Evolutionary conservation across 2,329 filamentous ascomycete species (phyloP).

Genomic region (Pleomassaria siparia): DNA sequence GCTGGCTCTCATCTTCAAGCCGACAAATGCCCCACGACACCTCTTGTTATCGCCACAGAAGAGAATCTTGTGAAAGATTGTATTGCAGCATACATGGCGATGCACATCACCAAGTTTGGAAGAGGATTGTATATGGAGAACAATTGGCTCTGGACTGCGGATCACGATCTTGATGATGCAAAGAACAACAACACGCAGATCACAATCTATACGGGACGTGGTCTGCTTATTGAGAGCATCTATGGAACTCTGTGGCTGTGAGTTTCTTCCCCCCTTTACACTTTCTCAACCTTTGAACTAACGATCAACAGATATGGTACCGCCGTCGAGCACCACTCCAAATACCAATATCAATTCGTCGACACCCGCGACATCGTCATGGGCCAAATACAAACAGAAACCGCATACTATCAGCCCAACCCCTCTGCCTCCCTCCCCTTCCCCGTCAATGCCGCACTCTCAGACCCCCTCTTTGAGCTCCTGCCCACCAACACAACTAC

Average conservation of each 20-base stretch:
- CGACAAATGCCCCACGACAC: slow-evolving; percentile 75
- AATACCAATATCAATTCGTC: slow-evolving; percentile 81
- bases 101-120: slow-evolving; percentile 54
- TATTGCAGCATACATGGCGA: slow-evolving; percentile 65
- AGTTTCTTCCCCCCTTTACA: slow-evolving; percentile 60
- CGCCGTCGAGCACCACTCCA: slow-evolving; percentile 59
- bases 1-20: slow-evolving; percentile 77
- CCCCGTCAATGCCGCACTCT: slow-evolving; percentile 57
- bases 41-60: slow-evolving; percentile 56
- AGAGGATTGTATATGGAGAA: slow-evolving; percentile 78
- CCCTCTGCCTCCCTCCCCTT: slow-evolving; percentile 71
- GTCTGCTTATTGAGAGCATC: slow-evolving; percentile 68
- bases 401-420: slow-evolving; percentile 81
- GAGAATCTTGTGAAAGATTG: slow-evolving; percentile 62
- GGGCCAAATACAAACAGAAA: slow-evolving; percentile 84
- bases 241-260: slow-evolving; percentile 45
- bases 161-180: slow-evolving; percentile 72
- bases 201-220: slow-evolving; percentile 83
- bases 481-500: too few relatives aligned
- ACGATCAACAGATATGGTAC: slow-evolving; percentile 61
- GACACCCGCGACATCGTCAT: slow-evolving; percentile 80
- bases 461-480: slow-evolving; percentile 78
- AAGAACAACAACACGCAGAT: slow-evolving; percentile 67
- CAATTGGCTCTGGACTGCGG: slow-evolving; percentile 88
- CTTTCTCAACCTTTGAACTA: background rate